These are phyloP conservation scores for Rugonectria rugulosa DNA, from an alignment of 2,329 filamentous ascomycete genomes.

Conservation along the genomic window DNA sequence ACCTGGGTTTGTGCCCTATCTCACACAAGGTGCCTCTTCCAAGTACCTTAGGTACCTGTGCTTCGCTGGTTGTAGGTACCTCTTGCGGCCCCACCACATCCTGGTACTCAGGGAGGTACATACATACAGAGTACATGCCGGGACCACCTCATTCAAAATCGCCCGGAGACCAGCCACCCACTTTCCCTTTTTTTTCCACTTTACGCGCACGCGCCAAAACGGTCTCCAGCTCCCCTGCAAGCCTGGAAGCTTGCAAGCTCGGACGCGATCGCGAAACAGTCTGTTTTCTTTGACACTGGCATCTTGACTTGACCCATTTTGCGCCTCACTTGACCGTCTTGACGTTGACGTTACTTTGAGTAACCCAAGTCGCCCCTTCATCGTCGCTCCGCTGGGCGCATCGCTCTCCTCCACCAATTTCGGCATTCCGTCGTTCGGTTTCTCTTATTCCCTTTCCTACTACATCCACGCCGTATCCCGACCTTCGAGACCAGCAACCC, in stretches of 20 bases:
- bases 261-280: slow-evolving; percentile 34
- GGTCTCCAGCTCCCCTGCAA: slow-evolving; percentile 12
- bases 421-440: neutral
- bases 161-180: slow-evolving; percentile 36
- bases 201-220: slow-evolving; percentile 35
- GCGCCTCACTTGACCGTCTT: slow-evolving; percentile 30
- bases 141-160: no score
- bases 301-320: neutral
- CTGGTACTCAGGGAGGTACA: no score
- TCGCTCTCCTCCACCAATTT: neutral
- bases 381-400: slow-evolving; percentile 11
- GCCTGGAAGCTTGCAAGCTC: no score
- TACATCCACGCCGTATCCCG: slow-evolving; percentile 9
- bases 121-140: no score
- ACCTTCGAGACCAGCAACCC: neutral
- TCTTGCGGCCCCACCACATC: no score
- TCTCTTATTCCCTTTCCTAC: neutral
- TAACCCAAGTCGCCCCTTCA: slow-evolving; percentile 9
- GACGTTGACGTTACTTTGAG: no score
- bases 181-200: no score
- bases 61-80: no score
- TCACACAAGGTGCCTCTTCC: no score
- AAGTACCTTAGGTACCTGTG: no score
- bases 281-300: slow-evolving; percentile 27
- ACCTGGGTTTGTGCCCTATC: no score